phyloP scores from a whole-genome alignment of 345 rosid species.

The Hirschfeldia incana region DNA sequence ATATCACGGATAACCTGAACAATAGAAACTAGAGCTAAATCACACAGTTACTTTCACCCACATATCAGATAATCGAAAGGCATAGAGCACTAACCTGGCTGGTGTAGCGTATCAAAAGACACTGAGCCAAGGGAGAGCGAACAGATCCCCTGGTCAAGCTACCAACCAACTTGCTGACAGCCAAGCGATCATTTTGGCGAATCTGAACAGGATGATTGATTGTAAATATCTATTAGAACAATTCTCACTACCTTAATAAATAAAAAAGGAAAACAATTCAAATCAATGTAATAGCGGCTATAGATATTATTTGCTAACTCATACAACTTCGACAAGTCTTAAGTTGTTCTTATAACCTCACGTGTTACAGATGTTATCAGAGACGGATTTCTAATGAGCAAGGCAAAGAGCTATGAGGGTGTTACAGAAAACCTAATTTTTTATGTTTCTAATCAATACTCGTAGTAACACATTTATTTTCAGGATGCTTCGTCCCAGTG shows the following conservation, averaged over 20 bases:
- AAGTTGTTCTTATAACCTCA: not conserved
- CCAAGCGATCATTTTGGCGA: slow-evolving; percentile 87
- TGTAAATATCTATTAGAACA: slow-evolving; percentile 3
- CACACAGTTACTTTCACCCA: not conserved
- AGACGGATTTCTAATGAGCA: not conserved
- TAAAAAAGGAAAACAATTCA: not conserved
- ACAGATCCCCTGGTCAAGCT: slow-evolving; percentile 94
- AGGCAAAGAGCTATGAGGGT: not conserved
- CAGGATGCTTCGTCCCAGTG: not conserved
- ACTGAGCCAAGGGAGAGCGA: slow-evolving; percentile 96
- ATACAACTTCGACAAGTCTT: not conserved
- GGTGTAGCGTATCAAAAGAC: slow-evolving; percentile 88
- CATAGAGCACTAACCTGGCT: slow-evolving; percentile 62
- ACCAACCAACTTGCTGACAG: slow-evolving; percentile 87
- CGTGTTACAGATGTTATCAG: not conserved
- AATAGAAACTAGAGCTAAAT: slow-evolving; percentile 12
- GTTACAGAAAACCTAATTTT: not conserved
- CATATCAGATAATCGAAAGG: not conserved
- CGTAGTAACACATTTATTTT: not conserved
- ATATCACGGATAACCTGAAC: slow-evolving; percentile 89
- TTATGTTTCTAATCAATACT: slow-evolving; percentile 11
- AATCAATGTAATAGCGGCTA: slow-evolving; percentile 5
- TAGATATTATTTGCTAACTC: slow-evolving; percentile 5
- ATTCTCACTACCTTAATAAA: not conserved
- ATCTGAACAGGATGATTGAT: slow-evolving; percentile 55